Base-by-base conservation (phyloP, 2,329 filamentous ascomycete genomes). In the Fusarium siculi region DNA sequence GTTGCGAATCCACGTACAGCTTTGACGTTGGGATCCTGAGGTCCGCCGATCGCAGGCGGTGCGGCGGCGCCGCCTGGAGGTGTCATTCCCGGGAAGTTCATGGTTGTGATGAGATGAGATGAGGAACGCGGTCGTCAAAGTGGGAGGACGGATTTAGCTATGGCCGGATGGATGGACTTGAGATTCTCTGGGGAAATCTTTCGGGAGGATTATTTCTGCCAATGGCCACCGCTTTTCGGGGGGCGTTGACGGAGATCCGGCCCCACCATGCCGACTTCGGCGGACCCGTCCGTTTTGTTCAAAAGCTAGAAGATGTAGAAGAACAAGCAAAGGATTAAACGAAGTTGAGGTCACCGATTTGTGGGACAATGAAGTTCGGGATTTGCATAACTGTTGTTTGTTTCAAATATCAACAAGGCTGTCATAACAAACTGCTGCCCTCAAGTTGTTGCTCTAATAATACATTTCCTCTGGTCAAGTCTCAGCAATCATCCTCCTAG, bases 11-110 rank as follows among this genome's bases (percentile, higher is more conserved):
- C 9, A 80, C 84, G 57, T 79, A 87, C 85, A 60, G 83, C 83
- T 72, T 89, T 89, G 73, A 89, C 81, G 56, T 85, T 85, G 28
- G 88, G 85, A 64, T 90, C 88, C 63, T 87, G 85, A 14, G 82
- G 80, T 72, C 80, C 81, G 40, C 79, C 78, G 42, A 75, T 69
- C 60, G 63, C 69, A 50, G 76, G 77, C 65, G 71, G 68, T 54
- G 72, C 70, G 63, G 72, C 58, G 62, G 72, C 74, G 64, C 72
- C 77, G 52, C 73, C 70, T 55, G 79, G 57, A 32, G 76, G 63
- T 43, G 72, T 74, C n/a, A 73, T 76, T 68, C 80, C 79, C 21
- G 82, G 82, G 44, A 84, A 81, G 70, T 80, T 85, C 84, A 86
- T 86, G 10, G 39, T 73, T 50, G 65, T 21, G 39, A 34, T 66